Base-by-base conservation (phyloP, 2,329 filamentous ascomycete genomes). In the Cordyceps fumosorosea region DNA sequence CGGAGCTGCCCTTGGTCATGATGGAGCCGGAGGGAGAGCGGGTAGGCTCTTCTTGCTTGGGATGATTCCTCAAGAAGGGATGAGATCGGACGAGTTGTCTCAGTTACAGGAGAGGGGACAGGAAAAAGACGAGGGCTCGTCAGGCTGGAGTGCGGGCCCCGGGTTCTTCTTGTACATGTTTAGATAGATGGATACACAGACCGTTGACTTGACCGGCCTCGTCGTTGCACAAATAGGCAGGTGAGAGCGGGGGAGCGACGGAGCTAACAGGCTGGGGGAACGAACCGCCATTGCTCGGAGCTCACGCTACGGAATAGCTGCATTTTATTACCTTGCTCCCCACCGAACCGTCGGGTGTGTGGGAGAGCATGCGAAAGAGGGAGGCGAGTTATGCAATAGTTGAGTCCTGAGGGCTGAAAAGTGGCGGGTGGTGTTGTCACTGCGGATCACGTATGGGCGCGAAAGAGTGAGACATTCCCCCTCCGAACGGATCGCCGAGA, bases 101-200 rank as follows among this genome's bases (percentile, higher is more conserved):
- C n/a, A 22, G 22, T 8, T 32, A 32, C 18, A 29, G 26, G 34
- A 18, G 24, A 24, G 29, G n/a, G n/a, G 55, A 26, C 5, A 14
- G n/a, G 22, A 20, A 16, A 4, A 18, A 11, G 54, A 24, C 14
- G 42, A 45, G 54, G 32, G 26, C 10, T 29, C 37, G 20, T 7
- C n/a, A 2, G 7, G 18, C 37, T 22, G 22, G 34, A n/a, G 29
- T 11, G 47, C 32, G 48, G 56, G 56, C 48, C 24, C n/a, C 18
- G 45, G 14, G 34, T 34, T 32, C 56, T 45, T 60, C 48, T 52
- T 60, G 56, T 60, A 60, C n/a, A 52, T 44, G 45, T 29, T 10
- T 20, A 18, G 3, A 6, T 6, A 5, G 29, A 29, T 7, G 29
- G 29, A 51, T 42, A 24, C 44, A 22, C n/a, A 20, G n/a, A 16